Base-by-base conservation (phyloP, 257 asterid genomes). In the Pogostemon cablin region DNA sequence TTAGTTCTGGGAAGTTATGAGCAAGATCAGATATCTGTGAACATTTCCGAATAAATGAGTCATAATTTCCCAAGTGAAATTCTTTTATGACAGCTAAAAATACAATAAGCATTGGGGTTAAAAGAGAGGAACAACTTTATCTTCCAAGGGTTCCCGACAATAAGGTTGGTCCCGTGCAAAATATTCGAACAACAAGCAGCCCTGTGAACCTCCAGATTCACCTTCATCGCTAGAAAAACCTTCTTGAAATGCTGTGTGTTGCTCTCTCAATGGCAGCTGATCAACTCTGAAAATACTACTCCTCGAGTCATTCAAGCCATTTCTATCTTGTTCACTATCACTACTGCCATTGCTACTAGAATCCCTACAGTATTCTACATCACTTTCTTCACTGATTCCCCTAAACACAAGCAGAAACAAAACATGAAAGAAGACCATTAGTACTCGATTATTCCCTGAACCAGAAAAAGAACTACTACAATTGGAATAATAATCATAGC, bases 271-370 rank as follows among this genome's bases (percentile, higher is more conserved):
- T 2, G 81, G 74, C 76, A 77, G 40, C n/a, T 54, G 73, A 57
- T 78, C 80, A 15, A 77, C 75, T 74, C 87, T 67, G 48, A 81
- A 58, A 62, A 60, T 62, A 50, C 77, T 80, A 69, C 71, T 67
- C 75, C 66, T 78, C 34, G 84, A 76, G 73, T 74, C 75, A 79
- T 62, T 76, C 66, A 70, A 75, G 82, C 56, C 75, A 71, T 79
- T 80, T 75, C 90, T 81, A 49, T 90, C 96, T 60, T 78, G 93
- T 71, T 88, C 96, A 63, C 81, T 79, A 74, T 93, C 98, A 78
- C 98, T 93, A 76, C 96, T 93, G 53, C 95, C 90, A 72, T 88
- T 92, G 55, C 98, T 90, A 76, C 93, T 78, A 66, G 97, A 87
- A 79, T 93, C 98, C 86, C 88, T 80, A 75, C 67, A 84, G 77